Base-by-base conservation (phyloP, 2,329 filamentous ascomycete species). In the Furcasterigmium sp. region DNA sequence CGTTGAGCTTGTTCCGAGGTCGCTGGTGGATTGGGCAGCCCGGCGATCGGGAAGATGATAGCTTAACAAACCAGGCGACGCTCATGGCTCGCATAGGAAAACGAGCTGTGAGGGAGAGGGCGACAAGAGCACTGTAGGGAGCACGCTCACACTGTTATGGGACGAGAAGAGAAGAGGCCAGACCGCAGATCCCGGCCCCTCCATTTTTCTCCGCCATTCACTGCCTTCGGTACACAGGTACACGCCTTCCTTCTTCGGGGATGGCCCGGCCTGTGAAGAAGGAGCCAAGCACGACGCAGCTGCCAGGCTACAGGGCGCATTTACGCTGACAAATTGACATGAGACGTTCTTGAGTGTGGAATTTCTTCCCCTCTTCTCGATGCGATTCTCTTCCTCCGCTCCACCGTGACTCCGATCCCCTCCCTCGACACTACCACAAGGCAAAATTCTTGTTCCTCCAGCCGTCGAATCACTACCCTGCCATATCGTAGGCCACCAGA, bases 321-420 rank as follows among this genome's bases (percentile, higher is more conserved):
- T 15, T 15, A 20, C 17, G 50, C 50, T 52, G 46, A 52, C 50
- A 51, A 51, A 51, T 50, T 48, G 48, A 46, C 32, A 43, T 46
- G 30, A n/a, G 13, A 32, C 30, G 21, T n/a, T 36, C 11, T 21
- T 29, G 29, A 37, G 23, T 26, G 23, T 45, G 41, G 46, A 37
- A 39, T 44, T 48, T 41, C 46, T 46, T 41, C 41, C 41, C 43
- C 43, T 41, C 38, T 30, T 40, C 46, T 48, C 46, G 42, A 43
- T 42, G 30, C 21, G 41, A 39, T 48, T 48, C 46, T 39, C 28
- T 43, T 38, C 29, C 19, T 30, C 42, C 34, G 29, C 15, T 29
- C 32, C 32, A 41, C 34, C 10, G 32, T 26, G 34, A 41, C 21
- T 43, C 37, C 29, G n/a, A n/a, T 20, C 36, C 19, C 32, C 21